phyloP scores from a whole-genome alignment of 768 basidiomycete species.

The Pleurotus pulmonarius region DNA sequence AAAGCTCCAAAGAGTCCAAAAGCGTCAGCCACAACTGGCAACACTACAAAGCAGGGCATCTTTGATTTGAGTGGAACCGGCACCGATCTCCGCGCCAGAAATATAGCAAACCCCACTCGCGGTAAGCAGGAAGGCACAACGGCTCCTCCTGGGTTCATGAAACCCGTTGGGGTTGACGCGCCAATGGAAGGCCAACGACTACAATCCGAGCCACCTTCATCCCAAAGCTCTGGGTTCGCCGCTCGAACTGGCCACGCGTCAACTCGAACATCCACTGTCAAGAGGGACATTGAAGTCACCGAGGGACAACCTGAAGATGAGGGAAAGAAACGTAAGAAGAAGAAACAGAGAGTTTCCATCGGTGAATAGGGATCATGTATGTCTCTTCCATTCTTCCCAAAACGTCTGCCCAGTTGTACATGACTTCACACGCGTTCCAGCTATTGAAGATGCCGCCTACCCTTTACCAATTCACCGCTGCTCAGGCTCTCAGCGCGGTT shows the following conservation, averaged over 20 bases:
- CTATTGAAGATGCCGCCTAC: no score
- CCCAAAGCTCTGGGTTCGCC: slow-evolving; percentile 19
- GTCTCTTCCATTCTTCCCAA: not conserved
- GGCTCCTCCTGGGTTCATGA: slow-evolving; percentile 35
- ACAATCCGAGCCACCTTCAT: slow-evolving; percentile 11
- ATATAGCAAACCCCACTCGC: slow-evolving; percentile 9
- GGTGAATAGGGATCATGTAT: not conserved
- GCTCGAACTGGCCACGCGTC: not conserved
- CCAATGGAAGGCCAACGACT: slow-evolving; percentile 21
- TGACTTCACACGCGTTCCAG: not conserved
- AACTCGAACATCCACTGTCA: slow-evolving; percentile 19
- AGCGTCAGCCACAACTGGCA: slow-evolving; percentile 27
- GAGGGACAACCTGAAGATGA: slow-evolving; percentile 18
- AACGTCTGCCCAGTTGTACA: no score
- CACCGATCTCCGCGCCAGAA: slow-evolving; percentile 38
- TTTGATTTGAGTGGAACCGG: slow-evolving; percentile 47
- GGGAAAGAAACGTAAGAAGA: slow-evolving; percentile 29
- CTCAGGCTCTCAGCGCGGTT: no score
- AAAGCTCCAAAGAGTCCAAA: slow-evolving; percentile 21
- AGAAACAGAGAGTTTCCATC: slow-evolving; percentile 23
- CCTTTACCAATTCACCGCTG: no score
- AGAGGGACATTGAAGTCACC: slow-evolving; percentile 24
- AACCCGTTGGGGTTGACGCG: slow-evolving; percentile 56
- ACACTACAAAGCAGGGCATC: slow-evolving; percentile 41
- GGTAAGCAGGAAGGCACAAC: slow-evolving; percentile 8